phyloP scores from a whole-genome alignment of 371 early-diverging fungal genomes.

The Zopfochytrium polystomum region DNA sequence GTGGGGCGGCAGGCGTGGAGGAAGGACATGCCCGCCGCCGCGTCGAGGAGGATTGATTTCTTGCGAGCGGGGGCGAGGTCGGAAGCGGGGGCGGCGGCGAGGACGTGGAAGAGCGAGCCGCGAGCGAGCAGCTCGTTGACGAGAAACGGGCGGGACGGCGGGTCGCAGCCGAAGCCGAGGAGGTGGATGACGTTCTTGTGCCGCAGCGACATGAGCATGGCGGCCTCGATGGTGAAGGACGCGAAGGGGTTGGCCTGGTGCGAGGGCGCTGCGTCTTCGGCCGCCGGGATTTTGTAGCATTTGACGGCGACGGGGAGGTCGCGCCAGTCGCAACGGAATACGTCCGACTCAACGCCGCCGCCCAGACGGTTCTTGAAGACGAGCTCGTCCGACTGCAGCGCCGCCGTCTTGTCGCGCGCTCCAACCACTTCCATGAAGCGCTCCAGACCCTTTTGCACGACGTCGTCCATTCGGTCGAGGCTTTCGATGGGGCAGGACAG shows the following conservation, averaged over 20 bases:
- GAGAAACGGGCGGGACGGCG: slow-evolving; percentile 4
- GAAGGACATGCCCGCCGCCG: slow-evolving; percentile 8
- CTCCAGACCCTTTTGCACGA: background rate
- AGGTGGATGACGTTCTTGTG: slow-evolving; percentile 12
- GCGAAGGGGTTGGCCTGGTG: background rate
- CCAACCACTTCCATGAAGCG: background rate
- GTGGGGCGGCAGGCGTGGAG: slow-evolving; percentile 12
- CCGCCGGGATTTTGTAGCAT: no score
- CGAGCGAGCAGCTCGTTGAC: slow-evolving; percentile 12
- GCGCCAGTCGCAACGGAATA: slow-evolving; percentile 6
- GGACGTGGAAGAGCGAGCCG: slow-evolving; percentile 16
- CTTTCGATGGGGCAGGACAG: background rate
- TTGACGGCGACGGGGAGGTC: slow-evolving; percentile 16
- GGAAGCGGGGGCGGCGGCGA: background rate
- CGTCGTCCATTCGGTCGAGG: background rate
- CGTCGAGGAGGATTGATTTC: slow-evolving; percentile 5
- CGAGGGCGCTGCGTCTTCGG: no score
- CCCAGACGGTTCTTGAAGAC: slow-evolving; percentile 1
- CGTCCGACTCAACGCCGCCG: slow-evolving; percentile 9
- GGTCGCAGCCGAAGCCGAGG: slow-evolving; percentile 7
- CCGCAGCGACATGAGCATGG: slow-evolving; percentile 15
- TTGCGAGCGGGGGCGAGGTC: background rate
- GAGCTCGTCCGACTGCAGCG: slow-evolving; percentile 1
- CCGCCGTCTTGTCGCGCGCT: background rate
- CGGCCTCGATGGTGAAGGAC: slow-evolving; percentile 17